Evolutionary conservation across 768 basidiomycete species (phyloP).

Genomic region (Rickenella mellea): DNA sequence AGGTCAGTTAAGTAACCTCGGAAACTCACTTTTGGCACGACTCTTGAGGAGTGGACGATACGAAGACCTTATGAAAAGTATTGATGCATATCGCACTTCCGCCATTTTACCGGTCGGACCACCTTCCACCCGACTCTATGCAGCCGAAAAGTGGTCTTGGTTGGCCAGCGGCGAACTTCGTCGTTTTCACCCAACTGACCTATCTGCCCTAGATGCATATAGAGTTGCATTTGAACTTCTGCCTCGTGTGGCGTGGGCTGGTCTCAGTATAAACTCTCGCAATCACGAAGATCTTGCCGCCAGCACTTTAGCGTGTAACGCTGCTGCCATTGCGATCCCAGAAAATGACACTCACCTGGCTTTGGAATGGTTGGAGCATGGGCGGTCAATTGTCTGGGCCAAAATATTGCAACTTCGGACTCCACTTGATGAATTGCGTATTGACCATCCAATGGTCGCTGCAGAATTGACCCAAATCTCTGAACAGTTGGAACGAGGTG

Average conservation of each 20-base stretch:
- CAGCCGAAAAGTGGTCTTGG: too few relatives aligned
- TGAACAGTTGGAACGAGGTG: too few relatives aligned
- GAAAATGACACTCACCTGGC: constrained; percentile 4
- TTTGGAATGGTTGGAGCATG: constrained; percentile 9
- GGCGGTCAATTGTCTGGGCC: constrained; percentile 9
- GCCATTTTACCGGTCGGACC: too few relatives aligned
- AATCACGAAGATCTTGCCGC: background rate
- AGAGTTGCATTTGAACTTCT: constrained; percentile 1
- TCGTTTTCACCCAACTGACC: too few relatives aligned
- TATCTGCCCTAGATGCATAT: background rate
- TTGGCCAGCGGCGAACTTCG: too few relatives aligned
- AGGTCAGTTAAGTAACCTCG: constrained; percentile 2
- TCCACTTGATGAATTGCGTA: constrained; percentile 13
- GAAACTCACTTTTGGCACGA: background rate
- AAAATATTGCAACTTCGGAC: constrained; percentile 7
- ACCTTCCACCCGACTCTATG: too few relatives aligned
- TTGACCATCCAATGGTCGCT: too few relatives aligned
- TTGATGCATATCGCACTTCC: background rate
- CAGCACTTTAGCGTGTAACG: background rate
- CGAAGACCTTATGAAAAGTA: constrained; percentile 1
- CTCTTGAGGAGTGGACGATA: constrained; percentile 3
- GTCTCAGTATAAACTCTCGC: background rate
- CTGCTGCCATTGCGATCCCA: constrained; percentile 7
- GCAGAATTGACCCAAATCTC: too few relatives aligned
- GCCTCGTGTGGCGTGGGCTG: background rate